A percentile compares a stretch with the other conserved stretches of the same genome.
Evolutionary conservation across 2,329 filamentous ascomycete species (phyloP).

Genomic region (Claviceps monticola): DNA sequence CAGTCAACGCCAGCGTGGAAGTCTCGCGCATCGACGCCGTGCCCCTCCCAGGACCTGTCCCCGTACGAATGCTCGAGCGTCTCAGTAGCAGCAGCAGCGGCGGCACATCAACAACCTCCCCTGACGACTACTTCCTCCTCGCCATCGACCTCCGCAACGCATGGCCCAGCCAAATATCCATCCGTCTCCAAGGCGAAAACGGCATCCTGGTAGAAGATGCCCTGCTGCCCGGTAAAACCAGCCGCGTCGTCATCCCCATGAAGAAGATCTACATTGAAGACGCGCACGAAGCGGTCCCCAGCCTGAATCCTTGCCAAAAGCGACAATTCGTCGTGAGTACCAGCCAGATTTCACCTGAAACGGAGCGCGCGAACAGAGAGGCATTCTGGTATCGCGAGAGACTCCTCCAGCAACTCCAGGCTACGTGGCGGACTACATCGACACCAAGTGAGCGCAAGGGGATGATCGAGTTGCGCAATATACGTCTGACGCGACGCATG

Average conservation of each 20-base stretch:
- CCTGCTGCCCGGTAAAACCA: constrained; percentile 55
- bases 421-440: constrained; percentile 52
- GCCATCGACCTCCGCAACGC: constrained; percentile 77
- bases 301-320: constrained; percentile 65
- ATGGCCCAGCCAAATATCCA: constrained; percentile 68
- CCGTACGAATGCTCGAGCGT: constrained; percentile 42
- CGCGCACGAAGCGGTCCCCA: constrained; percentile 64
- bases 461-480: constrained; percentile 59
- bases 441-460: constrained; percentile 41
- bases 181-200: constrained; percentile 44
- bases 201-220: constrained; percentile 36
- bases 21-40: constrained; percentile 67
- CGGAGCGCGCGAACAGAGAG: constrained; percentile 64
- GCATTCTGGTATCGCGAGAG: constrained; percentile 85
- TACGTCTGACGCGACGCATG: constrained; percentile 64
- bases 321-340: constrained; percentile 87
- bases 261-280: constrained; percentile 64
- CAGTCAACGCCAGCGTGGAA: constrained; percentile 84
- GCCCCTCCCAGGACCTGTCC: constrained; percentile 55
- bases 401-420: constrained; percentile 56
- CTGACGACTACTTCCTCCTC: constrained; percentile 55
- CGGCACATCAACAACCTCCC: background rate
- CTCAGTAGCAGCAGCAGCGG: constrained; percentile 19
- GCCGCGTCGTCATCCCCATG: constrained; percentile 61
- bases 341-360: constrained; percentile 63